Conservation (phyloP, 2,329 filamentous ascomycete genomes). For the Paramyrothecium sp. region DNA sequence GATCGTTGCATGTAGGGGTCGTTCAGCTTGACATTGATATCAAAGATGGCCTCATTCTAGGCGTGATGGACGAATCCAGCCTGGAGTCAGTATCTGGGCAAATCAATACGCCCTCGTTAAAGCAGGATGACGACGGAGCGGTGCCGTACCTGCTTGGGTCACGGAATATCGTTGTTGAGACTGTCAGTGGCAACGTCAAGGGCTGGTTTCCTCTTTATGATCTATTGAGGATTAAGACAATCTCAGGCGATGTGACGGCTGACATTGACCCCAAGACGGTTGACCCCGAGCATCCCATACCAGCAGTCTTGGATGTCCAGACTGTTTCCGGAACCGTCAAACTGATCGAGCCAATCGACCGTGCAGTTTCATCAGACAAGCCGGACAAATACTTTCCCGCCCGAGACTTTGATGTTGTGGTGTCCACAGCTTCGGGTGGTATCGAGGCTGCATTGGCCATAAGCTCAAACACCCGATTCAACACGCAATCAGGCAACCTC, state of each 20-base stretch:
- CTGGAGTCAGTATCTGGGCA: slow-evolving; percentile 37
- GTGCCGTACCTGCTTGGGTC: slow-evolving; percentile 40
- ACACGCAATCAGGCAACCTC: slow-evolving; percentile 39
- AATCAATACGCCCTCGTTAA: slow-evolving; percentile 32
- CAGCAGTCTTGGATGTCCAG: slow-evolving; percentile 39
- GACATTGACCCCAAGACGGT: slow-evolving; percentile 39
- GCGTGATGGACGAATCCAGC: slow-evolving; percentile 20
- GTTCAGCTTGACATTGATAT: slow-evolving; percentile 39
- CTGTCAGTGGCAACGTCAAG: slow-evolving; percentile 40
- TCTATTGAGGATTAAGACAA: slow-evolving; percentile 40
- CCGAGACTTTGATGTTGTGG: slow-evolving; percentile 44
- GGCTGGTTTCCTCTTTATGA: slow-evolving; percentile 53
- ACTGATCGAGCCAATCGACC: slow-evolving; percentile 37
- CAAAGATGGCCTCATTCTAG: slow-evolving; percentile 36
- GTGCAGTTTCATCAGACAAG: slow-evolving; percentile 12
- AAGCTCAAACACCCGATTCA: slow-evolving; percentile 30
- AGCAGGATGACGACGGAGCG: slow-evolving; percentile 16
- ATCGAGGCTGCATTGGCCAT: slow-evolving; percentile 41
- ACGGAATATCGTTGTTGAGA: slow-evolving; percentile 37
- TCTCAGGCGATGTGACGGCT: slow-evolving; percentile 40
- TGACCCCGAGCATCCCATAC: slow-evolving; percentile 27
- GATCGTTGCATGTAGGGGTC: slow-evolving; percentile 31
- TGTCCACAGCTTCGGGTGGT: slow-evolving; percentile 43
- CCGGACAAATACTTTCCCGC: slow-evolving; percentile 32
- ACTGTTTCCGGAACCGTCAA: slow-evolving; percentile 43